These are phyloP conservation scores for Penicillium arizonense DNA, from an alignment of 495 filamentous ascomycete genomes.

Conservation along the genomic window DNA sequence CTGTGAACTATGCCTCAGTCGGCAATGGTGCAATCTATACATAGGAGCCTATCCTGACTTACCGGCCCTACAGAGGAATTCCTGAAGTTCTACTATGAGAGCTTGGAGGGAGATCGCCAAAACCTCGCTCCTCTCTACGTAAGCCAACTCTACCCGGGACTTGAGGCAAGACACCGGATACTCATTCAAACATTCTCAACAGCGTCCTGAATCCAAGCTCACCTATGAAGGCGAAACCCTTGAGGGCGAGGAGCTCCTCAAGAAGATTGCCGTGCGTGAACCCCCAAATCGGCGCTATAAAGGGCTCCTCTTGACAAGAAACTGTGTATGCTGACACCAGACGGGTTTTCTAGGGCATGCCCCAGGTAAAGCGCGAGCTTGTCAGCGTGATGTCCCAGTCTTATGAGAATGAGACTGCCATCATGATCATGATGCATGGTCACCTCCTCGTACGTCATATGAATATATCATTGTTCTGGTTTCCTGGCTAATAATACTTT, in stretches of 20 bases:
- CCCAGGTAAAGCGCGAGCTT: slow-evolving; percentile 72
- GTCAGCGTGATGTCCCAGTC: slow-evolving; percentile 77
- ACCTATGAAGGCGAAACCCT: slow-evolving; percentile 74
- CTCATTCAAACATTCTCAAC: slow-evolving; percentile 8
- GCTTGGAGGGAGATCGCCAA: slow-evolving; percentile 69
- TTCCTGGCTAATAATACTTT: background rate
- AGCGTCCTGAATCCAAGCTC: slow-evolving; percentile 88
- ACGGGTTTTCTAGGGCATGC: slow-evolving; percentile 50
- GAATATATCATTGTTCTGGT: background rate
- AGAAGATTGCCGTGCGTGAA: slow-evolving; percentile 71
- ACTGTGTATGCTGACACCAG: background rate
- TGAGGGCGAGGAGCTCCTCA: slow-evolving; percentile 62
- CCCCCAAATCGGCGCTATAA: background rate
- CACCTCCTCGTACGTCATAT: slow-evolving; percentile 64
- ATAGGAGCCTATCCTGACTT: slow-evolving; percentile 13
- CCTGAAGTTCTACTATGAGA: slow-evolving; percentile 82
- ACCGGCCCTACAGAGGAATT: slow-evolving; percentile 64
- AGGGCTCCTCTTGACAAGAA: background rate
- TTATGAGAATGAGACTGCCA: slow-evolving; percentile 51
- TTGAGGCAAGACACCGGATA: background rate
- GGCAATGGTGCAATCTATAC: background rate
- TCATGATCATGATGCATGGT: slow-evolving; percentile 84
- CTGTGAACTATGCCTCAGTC: background rate
- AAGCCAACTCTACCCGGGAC: slow-evolving; percentile 17
- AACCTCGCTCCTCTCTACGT: slow-evolving; percentile 75